These are phyloP conservation scores for Lipomyces starkeyi DNA, from an alignment of 805 yeast species.

Conservation along the genomic window DNA sequence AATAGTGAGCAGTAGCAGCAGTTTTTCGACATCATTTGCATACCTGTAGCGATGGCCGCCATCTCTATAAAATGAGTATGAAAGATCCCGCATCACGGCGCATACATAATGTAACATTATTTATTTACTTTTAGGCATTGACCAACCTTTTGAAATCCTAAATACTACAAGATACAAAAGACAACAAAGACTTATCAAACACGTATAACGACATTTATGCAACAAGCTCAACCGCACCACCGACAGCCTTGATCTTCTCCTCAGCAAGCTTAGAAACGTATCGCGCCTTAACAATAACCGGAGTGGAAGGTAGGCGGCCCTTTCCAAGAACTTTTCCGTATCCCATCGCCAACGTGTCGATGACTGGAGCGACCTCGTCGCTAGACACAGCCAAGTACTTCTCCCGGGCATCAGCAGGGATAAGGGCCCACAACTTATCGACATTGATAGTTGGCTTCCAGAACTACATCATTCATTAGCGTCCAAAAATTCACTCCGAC, in stretches of 20 bases:
- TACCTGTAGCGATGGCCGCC: not conserved
- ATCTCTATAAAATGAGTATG: not conserved
- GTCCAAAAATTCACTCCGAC: not conserved
- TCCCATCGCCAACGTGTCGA: conserved; percentile 99
- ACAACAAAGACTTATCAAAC: conserved; percentile 1
- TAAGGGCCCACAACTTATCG: conserved; percentile 97
- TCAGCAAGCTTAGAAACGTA: conserved; percentile 99
- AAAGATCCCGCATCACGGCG: not conserved
- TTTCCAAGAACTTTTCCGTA: conserved; percentile 99
- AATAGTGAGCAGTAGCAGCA: not conserved
- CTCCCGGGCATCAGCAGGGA: conserved; percentile 92
- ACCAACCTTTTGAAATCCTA: conserved; percentile 32
- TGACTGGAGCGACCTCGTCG: conserved; percentile 94
- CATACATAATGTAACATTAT: conserved; percentile 6
- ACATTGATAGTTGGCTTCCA: conserved; percentile 98
- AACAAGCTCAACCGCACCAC: conserved; percentile 99
- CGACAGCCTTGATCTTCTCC: conserved; percentile 99
- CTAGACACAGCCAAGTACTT: conserved; percentile 85
- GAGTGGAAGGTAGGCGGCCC: conserved; percentile 97
- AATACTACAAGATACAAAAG: conserved; percentile 26
- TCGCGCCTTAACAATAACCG: conserved; percentile 99
- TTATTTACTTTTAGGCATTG: conserved; percentile 30
- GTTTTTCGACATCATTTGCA: not conserved
- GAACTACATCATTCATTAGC: conserved; percentile 24
- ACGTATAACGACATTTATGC: conserved; percentile 64